Base-by-base conservation (phyloP, 129 eudicot genomes). In the Sambucus nigra region DNA sequence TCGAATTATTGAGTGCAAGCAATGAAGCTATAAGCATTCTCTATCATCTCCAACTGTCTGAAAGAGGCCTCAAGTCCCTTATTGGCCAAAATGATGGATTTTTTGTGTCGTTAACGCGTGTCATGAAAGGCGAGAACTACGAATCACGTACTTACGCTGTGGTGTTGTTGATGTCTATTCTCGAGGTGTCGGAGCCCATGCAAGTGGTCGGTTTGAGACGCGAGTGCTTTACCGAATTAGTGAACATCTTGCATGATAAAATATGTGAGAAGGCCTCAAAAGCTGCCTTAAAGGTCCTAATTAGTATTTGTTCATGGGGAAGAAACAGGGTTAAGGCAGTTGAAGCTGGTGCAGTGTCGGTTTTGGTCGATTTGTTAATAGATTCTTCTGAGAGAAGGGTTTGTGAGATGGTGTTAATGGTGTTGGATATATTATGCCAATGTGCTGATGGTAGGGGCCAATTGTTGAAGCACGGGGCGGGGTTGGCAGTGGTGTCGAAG, bases 371-470 rank as follows among this genome's bases (percentile, higher is more conserved):
- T 14, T 57, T 22, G 4, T 69, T 83, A 5, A 73, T 83, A 7
- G 76, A 83, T 22, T 33, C 55, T 0, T 22, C 66, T 0, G 87
- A 76, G 33, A 79, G 66, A 55, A 53, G 81, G 69, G 21, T 51
- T 1, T 42, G 49, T 5, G 94, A 83, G 55, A 73, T 72, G 84
- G 33, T 61, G 22, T 17, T 83, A 2, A 52, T 55, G 21, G 54
- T 72, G 46, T 25, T 83, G 57, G 83, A 83, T 18, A 65, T 31
- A 24, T 66, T 79, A 18, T 75, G 87, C 53, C 70, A 73, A 24
- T 75, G 81, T n/a, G 87, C 94, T 0, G 84, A 79, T 12, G 94
- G 94, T 1, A 68, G 94, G 15, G 76, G 83, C 0, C 87, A 72
- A 39, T 13, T 79, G 6, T 25, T 83, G 39, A 67, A 64, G 27